Conservation (phyloP, 176 grass and related monocot species). For the Pharus latifolius region DNA sequence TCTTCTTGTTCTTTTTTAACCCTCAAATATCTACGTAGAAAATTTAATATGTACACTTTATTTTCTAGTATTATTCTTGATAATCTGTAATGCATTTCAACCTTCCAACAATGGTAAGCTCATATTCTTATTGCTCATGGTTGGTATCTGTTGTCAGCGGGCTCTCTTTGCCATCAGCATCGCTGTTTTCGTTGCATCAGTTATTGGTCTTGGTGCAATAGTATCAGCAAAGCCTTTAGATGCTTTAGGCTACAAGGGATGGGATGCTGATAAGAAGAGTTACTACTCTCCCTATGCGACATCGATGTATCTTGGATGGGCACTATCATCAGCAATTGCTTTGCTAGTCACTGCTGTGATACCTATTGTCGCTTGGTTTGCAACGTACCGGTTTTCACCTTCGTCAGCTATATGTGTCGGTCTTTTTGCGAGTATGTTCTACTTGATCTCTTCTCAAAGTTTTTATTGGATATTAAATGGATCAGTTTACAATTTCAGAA, state of each 20-base stretch:
- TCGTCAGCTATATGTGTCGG: conserved; percentile 91
- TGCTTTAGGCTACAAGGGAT: conserved; percentile 91
- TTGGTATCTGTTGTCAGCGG: conserved; percentile 37
- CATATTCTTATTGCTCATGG: conserved; percentile 3
- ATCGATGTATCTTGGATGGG: conserved; percentile 98
- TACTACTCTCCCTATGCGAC: conserved; percentile 87
- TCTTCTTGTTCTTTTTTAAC: too few species aligned
- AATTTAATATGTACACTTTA: not conserved
- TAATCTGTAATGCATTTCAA: conserved; percentile 4
- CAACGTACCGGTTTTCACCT: conserved; percentile 79
- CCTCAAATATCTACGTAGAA: too few species aligned
- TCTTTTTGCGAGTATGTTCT: conserved; percentile 62
- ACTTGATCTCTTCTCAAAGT: conserved; percentile 1
- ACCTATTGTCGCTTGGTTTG: conserved; percentile 96
- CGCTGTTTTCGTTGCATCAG: conserved; percentile 63
- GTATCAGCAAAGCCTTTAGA: conserved; percentile 95
- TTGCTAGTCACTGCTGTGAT: conserved; percentile 66
- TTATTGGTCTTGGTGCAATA: conserved; percentile 88
- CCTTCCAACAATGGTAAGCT: not conserved
- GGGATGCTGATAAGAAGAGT: conserved; percentile 75
- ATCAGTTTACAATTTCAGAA: not conserved
- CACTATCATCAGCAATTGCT: conserved; percentile 73
- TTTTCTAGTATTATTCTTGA: not conserved
- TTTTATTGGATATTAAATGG: conserved; percentile 1
- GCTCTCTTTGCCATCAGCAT: conserved; percentile 61